Evolutionary conservation across 805 yeast species (phyloP), one percentile per base, ranked within the genome.

Genomic region (Saccharomycopsis sp.): DNA sequence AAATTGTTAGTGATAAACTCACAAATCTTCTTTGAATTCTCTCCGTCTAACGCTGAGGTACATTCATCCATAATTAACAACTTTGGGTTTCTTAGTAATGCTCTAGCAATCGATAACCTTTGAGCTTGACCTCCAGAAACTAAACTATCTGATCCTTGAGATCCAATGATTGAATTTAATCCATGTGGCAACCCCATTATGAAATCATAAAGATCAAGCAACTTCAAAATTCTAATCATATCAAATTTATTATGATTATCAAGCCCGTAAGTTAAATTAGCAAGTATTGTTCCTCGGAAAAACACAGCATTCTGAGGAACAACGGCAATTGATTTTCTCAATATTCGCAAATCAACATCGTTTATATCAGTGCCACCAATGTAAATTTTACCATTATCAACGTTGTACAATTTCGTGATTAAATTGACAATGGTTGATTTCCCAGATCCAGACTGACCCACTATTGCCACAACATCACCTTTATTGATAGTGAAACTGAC

Each of bases 121-220:
- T 93, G 97, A 6, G 82, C 69, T 59, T 93, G 97, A 2, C 98
- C 98, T 22, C 95, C 95, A 1, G 97, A 88, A 1, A 90, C 60
- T 35, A 75, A 53, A 27, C 40, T 41, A 24, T 40, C 32, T 0
- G 63, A 56, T 0, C 63, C 59, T 3, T 50, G 43, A 2, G 45
- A 50, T 2, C 80, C 82, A 20, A 90, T 64, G 11, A 61, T 56
- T 0, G 96, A 75, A 32, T 77, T 67, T 17, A 86, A 56, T 0
- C 83, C 82, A 1, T 72, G 64, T 0, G 84, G 79, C 8, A 85
- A 65, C 0, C 70, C 56, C 3, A 60, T 42, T 4, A 85, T 72
- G 52, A 82, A 80, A 0, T 75, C 74, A 19, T 66, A 60, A 34
- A 87, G 64, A 14, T 75, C 74, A 27, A 73, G 79, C 33, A 61